Evolutionary conservation across 2,329 filamentous ascomycete genomes (phyloP).

Genomic region (Colletotrichum sidae): DNA sequence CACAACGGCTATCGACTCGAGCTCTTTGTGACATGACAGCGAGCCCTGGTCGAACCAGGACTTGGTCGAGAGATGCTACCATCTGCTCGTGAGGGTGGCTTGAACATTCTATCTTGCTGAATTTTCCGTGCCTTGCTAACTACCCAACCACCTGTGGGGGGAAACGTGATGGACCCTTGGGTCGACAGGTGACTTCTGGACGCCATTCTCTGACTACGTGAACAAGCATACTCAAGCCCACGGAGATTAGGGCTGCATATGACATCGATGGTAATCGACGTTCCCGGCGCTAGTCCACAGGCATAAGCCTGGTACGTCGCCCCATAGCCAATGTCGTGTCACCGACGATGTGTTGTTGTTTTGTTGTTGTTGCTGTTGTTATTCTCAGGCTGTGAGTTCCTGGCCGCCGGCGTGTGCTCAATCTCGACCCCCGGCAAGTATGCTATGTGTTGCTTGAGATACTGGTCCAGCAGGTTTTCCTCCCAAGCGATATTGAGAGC

Average conservation of each 20-base stretch:
- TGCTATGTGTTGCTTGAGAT: too few species aligned
- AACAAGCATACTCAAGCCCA: constrained; percentile 24
- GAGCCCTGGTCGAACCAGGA: not conserved
- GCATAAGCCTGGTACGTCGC: constrained; percentile 29
- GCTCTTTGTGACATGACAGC: too few species aligned
- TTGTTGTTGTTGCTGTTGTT: not conserved
- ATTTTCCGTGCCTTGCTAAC: constrained; percentile 1
- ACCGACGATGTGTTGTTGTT: constrained; percentile 7
- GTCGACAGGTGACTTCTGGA: constrained; percentile 27
- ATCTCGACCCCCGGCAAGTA: too few species aligned
- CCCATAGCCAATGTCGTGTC: constrained; percentile 23
- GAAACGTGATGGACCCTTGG: constrained; percentile 16
- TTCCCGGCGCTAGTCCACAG: constrained; percentile 33
- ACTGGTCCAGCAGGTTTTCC: too few species aligned
- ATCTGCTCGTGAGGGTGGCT: constrained; percentile 1
- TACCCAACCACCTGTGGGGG: not conserved
- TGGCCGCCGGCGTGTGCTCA: too few species aligned
- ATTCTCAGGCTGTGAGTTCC: not conserved
- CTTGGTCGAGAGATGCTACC: not conserved
- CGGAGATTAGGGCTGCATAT: constrained; percentile 37
- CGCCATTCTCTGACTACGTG: constrained; percentile 13
- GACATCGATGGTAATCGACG: constrained; percentile 31
- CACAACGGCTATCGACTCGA: too few species aligned
- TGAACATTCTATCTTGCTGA: constrained; percentile 8
- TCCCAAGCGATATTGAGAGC: too few species aligned